A percentile compares a stretch with the other conserved stretches of the same genome.
phyloP scores from a whole-genome alignment of 768 basidiomycete genomes.

The Mycena olivaceomarginata region DNA sequence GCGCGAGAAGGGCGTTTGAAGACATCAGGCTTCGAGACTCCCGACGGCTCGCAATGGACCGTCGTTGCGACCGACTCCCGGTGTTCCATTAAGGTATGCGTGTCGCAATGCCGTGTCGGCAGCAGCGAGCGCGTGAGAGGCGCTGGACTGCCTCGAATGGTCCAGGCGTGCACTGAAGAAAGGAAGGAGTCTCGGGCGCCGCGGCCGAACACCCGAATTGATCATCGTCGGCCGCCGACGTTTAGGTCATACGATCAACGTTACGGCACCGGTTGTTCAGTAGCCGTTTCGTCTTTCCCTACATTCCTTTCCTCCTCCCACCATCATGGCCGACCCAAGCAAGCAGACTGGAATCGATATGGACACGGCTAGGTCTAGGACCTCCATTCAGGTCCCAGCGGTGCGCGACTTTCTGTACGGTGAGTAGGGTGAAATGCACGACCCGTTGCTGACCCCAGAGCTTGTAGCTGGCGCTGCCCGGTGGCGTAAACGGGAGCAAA shows the following conservation, averaged over 20 bases:
- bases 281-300: background rate
- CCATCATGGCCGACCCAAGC: constrained; percentile 57
- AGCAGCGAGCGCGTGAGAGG: too few relatives aligned
- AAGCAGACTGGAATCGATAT: constrained; percentile 73
- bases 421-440: constrained; percentile 50
- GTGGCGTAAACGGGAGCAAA: constrained; percentile 69
- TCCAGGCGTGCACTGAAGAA: too few relatives aligned
- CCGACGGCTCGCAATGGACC: too few relatives aligned
- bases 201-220: too few relatives aligned
- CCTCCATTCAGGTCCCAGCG: constrained; percentile 64
- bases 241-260: background rate
- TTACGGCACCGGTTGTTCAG: background rate
- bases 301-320: background rate
- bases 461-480: constrained; percentile 66
- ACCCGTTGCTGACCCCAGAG: background rate
- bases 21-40: background rate
- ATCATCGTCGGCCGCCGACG: too few relatives aligned
- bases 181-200: too few relatives aligned
- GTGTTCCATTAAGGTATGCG: too few relatives aligned
- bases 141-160: too few relatives aligned
- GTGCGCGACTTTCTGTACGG: constrained; percentile 72
- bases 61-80: too few relatives aligned
- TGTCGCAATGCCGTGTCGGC: too few relatives aligned
- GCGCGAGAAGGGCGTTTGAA: constrained; percentile 24
- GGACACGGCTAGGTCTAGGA: constrained; percentile 64